Conservation (phyloP, 176 grass and related monocot species). For the Juncus inflexus region DNA sequence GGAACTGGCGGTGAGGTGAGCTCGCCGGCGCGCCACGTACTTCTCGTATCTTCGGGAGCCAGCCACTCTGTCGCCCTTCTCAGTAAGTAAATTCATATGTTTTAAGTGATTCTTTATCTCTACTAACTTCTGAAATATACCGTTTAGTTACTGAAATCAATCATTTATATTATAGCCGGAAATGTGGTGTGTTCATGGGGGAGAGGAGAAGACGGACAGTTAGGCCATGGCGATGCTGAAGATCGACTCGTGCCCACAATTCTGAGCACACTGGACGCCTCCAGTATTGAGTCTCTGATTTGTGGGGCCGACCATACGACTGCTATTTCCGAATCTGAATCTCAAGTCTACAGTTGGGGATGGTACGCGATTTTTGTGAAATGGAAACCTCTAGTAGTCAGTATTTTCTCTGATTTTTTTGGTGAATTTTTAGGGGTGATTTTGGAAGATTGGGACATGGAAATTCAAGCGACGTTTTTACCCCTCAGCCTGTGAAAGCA, state of each 20-base stretch:
- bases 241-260: constrained; percentile 80
- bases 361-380: constrained; percentile 37
- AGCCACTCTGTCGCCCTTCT: constrained; percentile 98
- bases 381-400: constrained; percentile 1
- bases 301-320: constrained; percentile 99
- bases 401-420: constrained; percentile 1
- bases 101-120: not conserved
- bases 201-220: constrained; percentile 95
- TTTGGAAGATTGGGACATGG: constrained; percentile 94
- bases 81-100: too few species aligned
- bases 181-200: constrained; percentile 93
- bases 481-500: constrained; percentile 81
- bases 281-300: constrained; percentile 58
- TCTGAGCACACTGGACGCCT: constrained; percentile 55
- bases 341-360: constrained; percentile 92
- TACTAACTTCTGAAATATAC: too few species aligned
- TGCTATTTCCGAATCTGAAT: constrained; percentile 68
- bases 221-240: constrained; percentile 93
- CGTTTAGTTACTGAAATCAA: not conserved
- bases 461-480: constrained; percentile 93
- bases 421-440: constrained; percentile 52
- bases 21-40: constrained; percentile 31
- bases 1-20: constrained; percentile 23
- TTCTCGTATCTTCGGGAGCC: constrained; percentile 82
- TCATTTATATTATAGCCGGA: constrained; percentile 42